Evolutionary conservation across 805 yeast genomes (phyloP).

Genomic region (Zygosaccharomyces bisporus): DNA sequence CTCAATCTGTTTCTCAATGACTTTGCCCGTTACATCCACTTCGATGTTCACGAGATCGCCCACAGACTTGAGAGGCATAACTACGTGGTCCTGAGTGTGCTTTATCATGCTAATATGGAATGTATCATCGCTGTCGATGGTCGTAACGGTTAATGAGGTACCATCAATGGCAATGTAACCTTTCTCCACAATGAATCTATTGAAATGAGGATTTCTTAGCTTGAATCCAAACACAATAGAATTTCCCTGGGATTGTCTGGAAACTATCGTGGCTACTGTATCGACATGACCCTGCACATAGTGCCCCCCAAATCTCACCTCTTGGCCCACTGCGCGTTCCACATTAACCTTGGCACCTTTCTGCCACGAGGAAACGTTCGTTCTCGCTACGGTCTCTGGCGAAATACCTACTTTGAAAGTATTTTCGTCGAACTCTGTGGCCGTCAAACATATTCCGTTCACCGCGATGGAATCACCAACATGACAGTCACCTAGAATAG

Average conservation of each 20-base stretch:
- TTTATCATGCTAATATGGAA: slow-evolving; percentile 89
- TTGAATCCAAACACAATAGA: slow-evolving; percentile 73
- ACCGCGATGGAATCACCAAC: slow-evolving; percentile 92
- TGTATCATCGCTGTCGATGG: slow-evolving; percentile 57
- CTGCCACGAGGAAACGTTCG: slow-evolving; percentile 63
- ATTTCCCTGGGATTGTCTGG: slow-evolving; percentile 59
- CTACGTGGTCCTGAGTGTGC: slow-evolving; percentile 81
- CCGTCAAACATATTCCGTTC: slow-evolving; percentile 89
- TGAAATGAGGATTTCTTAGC: slow-evolving; percentile 56
- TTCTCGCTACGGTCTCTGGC: slow-evolving; percentile 83
- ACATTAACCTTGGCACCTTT: slow-evolving; percentile 68
- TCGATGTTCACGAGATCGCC: slow-evolving; percentile 81
- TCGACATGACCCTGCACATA: slow-evolving; percentile 98
- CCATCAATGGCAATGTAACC: slow-evolving; percentile 95
- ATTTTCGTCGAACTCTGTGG: slow-evolving; percentile 63
- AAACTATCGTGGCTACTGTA: slow-evolving; percentile 67
- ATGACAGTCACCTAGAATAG: slow-evolving; percentile 73
- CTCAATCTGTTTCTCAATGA: slow-evolving; percentile 81
- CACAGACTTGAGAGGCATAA: slow-evolving; percentile 58
- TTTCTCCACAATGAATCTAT: slow-evolving; percentile 82
- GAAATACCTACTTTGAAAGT: slow-evolving; percentile 87
- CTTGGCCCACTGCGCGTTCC: slow-evolving; percentile 80
- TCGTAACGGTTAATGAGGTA: slow-evolving; percentile 82
- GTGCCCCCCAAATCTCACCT: slow-evolving; percentile 92
- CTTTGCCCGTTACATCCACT: slow-evolving; percentile 91